Percentiles rank a stretch among this genome's conserved stretches.
phyloP scores from a whole-genome alignment of 805 yeast species.

The Sugiyamaella chiloensis region DNA sequence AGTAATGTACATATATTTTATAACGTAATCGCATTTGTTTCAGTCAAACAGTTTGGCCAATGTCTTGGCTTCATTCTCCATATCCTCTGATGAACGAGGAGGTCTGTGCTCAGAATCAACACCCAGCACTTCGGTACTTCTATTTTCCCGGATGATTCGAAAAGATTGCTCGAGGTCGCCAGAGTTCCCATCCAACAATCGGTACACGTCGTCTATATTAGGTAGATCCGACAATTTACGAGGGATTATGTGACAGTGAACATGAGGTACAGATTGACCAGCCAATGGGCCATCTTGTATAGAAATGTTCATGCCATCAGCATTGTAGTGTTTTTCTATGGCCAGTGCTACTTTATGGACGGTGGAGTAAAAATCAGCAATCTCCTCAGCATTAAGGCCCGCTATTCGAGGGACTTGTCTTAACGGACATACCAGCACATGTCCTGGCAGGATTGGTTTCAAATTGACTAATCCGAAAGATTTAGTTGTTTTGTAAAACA shows the following conservation, averaged over 20 bases:
- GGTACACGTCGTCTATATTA: constrained; percentile 75
- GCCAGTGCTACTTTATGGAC: constrained; percentile 69
- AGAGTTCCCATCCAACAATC: constrained; percentile 55
- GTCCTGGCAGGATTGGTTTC: constrained; percentile 93
- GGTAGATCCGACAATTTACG: constrained; percentile 53
- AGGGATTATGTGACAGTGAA: constrained; percentile 93
- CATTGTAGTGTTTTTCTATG: constrained; percentile 62
- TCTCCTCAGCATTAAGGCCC: constrained; percentile 69
- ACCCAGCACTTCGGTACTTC: constrained; percentile 26
- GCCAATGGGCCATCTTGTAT: constrained; percentile 96
- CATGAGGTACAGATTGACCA: constrained; percentile 94
- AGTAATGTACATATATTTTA: no score
- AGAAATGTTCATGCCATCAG: constrained; percentile 83
- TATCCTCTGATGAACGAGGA: constrained; percentile 57
- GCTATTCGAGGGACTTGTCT: constrained; percentile 62
- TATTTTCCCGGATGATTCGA: constrained; percentile 28
- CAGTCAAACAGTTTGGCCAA: constrained; percentile 31
- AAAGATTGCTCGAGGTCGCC: constrained; percentile 44
- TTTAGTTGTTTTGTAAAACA: constrained; percentile 52
- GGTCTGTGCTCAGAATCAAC: constrained; percentile 51
- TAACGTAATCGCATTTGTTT: no score
- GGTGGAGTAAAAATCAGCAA: constrained; percentile 69
- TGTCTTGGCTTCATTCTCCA: constrained; percentile 68
- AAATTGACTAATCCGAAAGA: constrained; percentile 86
- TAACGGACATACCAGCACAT: constrained; percentile 83